Evolutionary conservation across 2,329 filamentous ascomycete genomes (phyloP), one percentile per base, ranked within the genome.

Genomic region (Fusarium nurragi): DNA sequence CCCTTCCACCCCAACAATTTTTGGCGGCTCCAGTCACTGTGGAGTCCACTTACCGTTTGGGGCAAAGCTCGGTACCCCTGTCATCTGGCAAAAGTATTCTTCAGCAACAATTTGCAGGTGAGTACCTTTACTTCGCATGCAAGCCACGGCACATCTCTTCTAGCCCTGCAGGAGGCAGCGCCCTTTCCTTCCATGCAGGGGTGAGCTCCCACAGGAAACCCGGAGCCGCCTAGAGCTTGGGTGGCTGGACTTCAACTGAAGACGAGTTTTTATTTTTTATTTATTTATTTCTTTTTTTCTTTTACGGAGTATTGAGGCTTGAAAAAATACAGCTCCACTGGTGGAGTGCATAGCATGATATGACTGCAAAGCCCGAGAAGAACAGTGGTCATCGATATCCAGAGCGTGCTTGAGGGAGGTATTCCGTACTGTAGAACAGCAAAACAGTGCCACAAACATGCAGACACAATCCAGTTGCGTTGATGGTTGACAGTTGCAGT

Each of bases 1-100:
- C 61, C 64, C 45, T 69, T 72, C 32, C 32, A 34, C 72, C 72
- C 72, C 72, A 74, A 74, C 72, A 74, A 74, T 60, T 73, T 67
- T 65, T 57, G 46, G 54, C 51, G 65, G 54, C 63, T 54, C 68
- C 69, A 71, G 70, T 71, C 64, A 54, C 16, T 41, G 52, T 56
- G 54, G 53, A 54, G 47, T 47, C 43, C 63, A 28, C 41, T 25
- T 45, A 34, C 60, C 43, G 49, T 60, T 66, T 54, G 41, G 41
- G 54, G 59, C 40, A 64, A 51, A 36, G 53, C 8, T 18, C 26
- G 26, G 41, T 48, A 46, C 13, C 52, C 52, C 44, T 63, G 36
- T 37, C 26, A 22, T 28, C n/a, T 3, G 5, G 14, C 1, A 6
- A 10, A 65, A 26, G 68, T 71, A 71, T 12, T 2, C 10, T 0